Evolutionary conservation across 805 yeast genomes (phyloP).

Genomic region (Suhomyces tanzawaensis): DNA sequence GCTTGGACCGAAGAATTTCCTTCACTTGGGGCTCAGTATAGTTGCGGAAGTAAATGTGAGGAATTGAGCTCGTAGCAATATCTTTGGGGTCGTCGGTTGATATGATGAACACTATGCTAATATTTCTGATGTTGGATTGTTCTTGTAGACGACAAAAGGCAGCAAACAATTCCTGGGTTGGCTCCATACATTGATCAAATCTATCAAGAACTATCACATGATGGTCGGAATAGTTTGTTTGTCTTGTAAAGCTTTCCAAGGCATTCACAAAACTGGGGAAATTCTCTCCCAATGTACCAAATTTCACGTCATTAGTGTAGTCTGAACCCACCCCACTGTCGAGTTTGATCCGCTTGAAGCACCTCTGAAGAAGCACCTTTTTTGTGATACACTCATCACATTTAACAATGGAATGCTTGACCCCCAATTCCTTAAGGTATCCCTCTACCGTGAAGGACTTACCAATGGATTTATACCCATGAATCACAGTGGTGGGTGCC

Average conservation of each 20-base stretch:
- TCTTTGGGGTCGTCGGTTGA: conserved; percentile 39
- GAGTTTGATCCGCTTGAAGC: conserved; percentile 35
- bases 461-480: conserved; percentile 51
- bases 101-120: conserved; percentile 40
- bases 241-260: conserved; percentile 37
- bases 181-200: conserved; percentile 46
- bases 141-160: conserved; percentile 46
- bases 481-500: conserved; percentile 41
- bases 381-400: conserved; percentile 47
- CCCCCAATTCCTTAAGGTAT: conserved; percentile 27
- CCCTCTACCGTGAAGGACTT: conserved; percentile 39
- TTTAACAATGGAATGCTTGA: conserved; percentile 30
- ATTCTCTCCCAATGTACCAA: conserved; percentile 36
- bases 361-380: conserved; percentile 40
- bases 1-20: conserved; percentile 34
- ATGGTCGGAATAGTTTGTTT: conserved; percentile 27
- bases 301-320: conserved; percentile 13
- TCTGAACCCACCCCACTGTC: conserved; percentile 33
- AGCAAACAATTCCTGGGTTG: conserved; percentile 37
- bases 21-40: conserved; percentile 38
- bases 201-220: conserved; percentile 48
- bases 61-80: conserved; percentile 37
- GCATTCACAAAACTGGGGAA: conserved; percentile 40
- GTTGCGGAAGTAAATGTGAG: conserved; percentile 38
- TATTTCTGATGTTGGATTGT: conserved; percentile 28